Percentiles rank a stretch among this genome's conserved stretches.
Conservation (phyloP, 495 filamentous ascomycete species). For the Usnea hakonensis region DNA sequence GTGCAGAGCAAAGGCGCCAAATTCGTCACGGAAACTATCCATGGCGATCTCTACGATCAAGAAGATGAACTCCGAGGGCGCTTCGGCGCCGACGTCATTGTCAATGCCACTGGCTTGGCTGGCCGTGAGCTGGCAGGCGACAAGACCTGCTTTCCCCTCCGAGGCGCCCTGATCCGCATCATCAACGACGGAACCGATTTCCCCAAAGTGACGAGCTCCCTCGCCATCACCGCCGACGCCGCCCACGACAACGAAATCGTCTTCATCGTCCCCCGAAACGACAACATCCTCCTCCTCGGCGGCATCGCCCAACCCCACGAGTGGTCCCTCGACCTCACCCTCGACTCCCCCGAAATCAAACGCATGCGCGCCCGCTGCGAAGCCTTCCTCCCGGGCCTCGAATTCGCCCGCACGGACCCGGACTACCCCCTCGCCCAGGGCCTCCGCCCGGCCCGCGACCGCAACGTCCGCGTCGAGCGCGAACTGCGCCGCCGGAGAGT, state of each 20-base stretch:
- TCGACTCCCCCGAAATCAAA: slow-evolving; percentile 35
- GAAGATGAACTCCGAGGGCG: slow-evolving; percentile 32
- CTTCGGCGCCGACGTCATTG: slow-evolving; percentile 39
- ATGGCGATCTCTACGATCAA: slow-evolving; percentile 34
- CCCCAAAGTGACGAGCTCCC: slow-evolving; percentile 37
- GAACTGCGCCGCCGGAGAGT: slow-evolving; percentile 29
- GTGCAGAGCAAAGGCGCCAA: slow-evolving; percentile 40
- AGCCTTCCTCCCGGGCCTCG: slow-evolving; percentile 36
- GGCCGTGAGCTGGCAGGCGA: slow-evolving; percentile 34
- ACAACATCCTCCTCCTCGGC: slow-evolving; percentile 42
- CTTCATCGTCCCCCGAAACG: slow-evolving; percentile 45
- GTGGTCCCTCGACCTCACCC: slow-evolving; percentile 36
- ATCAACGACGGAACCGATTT: slow-evolving; percentile 44
- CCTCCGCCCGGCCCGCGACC: slow-evolving; percentile 34
- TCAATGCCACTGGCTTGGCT: slow-evolving; percentile 42
- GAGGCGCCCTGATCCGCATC: slow-evolving; percentile 42
- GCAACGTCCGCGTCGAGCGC: slow-evolving; percentile 40
- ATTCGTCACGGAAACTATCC: slow-evolving; percentile 34
- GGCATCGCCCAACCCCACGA: slow-evolving; percentile 35
- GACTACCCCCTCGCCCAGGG: slow-evolving; percentile 42
- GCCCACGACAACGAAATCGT: slow-evolving; percentile 36
- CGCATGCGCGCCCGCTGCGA: slow-evolving; percentile 41
- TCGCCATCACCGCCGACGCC: slow-evolving; percentile 36
- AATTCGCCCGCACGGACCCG: slow-evolving; percentile 37
- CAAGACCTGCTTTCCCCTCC: slow-evolving; percentile 37